Base-by-base conservation (phyloP, 2,329 filamentous ascomycete species). In the Macrophomina tecta region DNA sequence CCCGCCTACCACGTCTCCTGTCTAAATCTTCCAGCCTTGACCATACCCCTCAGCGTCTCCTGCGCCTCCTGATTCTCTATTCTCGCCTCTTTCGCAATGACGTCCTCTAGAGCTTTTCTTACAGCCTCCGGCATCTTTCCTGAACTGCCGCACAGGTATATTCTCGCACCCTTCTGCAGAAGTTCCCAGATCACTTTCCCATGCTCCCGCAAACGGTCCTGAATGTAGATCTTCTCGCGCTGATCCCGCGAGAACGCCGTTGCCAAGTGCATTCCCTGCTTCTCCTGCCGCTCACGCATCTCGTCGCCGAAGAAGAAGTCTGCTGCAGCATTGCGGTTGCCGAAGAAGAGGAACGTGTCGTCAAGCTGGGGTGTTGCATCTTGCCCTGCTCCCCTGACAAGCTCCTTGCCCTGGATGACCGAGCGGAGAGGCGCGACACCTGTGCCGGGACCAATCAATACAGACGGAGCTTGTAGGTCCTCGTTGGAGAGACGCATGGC, bases 281-380 rank as follows among this genome's bases (percentile, higher is more conserved):
- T 77, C 1, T 77, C 67, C 1, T 75, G 69, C 6, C 77, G 70
- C 1, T 89, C 70, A 0, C 73, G 48, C 1, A 80, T 73, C 69
- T 98, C 94, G 0, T 89, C 78, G 5, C 83, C 78, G 76, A 95
- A 99, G 80, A 93, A 94, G 79, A 87, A 97, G 76, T 99, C 95
- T 0, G 90, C 86, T 0, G 81, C 73, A 11, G 83, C 80, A 72
- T 92, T 96, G 38, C 95, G 89, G 70, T 91, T 93, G 11, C 95
- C 95, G 71, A 93, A 98, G 78, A 98, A 90, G 1, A 99, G 82
- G 0, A 92, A 72, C 3, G 84, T 65, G 40, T 56, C 45, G 34
- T 28, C 38, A 12, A 63, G 40, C 16, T 69, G 30, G 77, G 69
- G 23, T 74, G 63, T 4, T 45, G 38, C 38, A 67, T 78, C 45